phyloP scores from a whole-genome alignment of 306 rosid species.

The Inga oerstediana region DNA sequence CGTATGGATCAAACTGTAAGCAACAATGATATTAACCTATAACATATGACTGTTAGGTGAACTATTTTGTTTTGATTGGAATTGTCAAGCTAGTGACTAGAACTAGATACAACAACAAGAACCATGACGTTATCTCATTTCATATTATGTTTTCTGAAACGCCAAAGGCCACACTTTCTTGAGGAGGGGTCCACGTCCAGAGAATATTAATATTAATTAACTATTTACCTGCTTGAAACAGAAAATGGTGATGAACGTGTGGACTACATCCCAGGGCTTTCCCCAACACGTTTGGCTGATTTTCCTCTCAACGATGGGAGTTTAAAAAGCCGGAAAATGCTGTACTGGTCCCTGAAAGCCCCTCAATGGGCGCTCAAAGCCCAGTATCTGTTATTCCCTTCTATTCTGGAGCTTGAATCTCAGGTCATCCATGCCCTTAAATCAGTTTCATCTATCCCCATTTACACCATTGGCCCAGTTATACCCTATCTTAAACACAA shows the following conservation, averaged over 20 bases:
- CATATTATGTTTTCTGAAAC: too few relatives aligned
- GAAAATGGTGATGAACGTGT: slow-evolving; percentile 36
- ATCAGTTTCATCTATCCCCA: slow-evolving; percentile 34
- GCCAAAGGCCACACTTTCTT: too few relatives aligned
- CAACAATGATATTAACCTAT: too few relatives aligned
- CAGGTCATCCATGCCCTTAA: slow-evolving; percentile 39
- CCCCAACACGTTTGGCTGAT: slow-evolving; percentile 33
- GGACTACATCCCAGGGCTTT: slow-evolving; percentile 48
- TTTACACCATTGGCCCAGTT: slow-evolving; percentile 54
- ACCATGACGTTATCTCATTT: too few relatives aligned
- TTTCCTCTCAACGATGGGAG: slow-evolving; percentile 30
- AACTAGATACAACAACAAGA: too few relatives aligned
- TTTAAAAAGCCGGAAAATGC: neutral
- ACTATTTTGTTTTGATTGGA: too few relatives aligned
- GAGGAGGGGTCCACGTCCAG: too few relatives aligned
- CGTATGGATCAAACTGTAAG: too few relatives aligned
- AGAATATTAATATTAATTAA: neutral
- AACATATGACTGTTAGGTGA: too few relatives aligned
- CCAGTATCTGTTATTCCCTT: slow-evolving; percentile 42
- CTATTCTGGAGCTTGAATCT: slow-evolving; percentile 51
- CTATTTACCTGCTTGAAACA: neutral
- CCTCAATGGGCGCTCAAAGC: slow-evolving; percentile 41
- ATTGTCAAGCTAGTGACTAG: too few relatives aligned
- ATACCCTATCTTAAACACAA: slow-evolving; percentile 40
- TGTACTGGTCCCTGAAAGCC: slow-evolving; percentile 19